Evolutionary conservation across 2,329 filamentous ascomycete species (phyloP).

Genomic region (Sphaerulina musiva): DNA sequence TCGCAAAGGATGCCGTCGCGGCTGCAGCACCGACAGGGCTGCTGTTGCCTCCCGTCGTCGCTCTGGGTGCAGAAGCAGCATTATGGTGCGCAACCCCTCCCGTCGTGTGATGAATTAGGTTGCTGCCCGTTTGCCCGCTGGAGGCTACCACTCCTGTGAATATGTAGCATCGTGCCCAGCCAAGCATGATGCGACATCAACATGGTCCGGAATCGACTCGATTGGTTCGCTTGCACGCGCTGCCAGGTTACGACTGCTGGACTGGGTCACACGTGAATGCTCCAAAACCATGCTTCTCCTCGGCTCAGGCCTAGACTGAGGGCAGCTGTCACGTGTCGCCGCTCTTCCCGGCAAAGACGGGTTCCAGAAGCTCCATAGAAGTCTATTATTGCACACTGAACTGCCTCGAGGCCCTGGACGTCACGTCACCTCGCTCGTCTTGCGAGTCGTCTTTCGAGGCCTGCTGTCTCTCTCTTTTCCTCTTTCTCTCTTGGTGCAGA

Average conservation of each 20-base stretch:
- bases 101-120: not conserved
- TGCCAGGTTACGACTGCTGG: not conserved
- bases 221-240: not conserved
- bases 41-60: not conserved
- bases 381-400: not conserved
- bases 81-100: not conserved
- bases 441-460: not conserved
- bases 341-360: not conserved
- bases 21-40: not conserved
- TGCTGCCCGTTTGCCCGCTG: not conserved
- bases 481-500: not conserved
- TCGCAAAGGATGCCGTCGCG: not conserved
- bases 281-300: not conserved
- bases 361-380: slow-evolving; percentile 2
- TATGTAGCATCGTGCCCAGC: not conserved
- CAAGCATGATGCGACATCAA: not conserved
- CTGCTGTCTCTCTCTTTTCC: too few species aligned
- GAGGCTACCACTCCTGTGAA: not conserved
- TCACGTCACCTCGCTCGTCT: not conserved
- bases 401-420: not conserved
- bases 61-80: not conserved
- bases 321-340: too few species aligned
- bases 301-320: not conserved
- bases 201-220: not conserved
- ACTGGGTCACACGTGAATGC: not conserved